Evolutionary conservation across 2,329 filamentous ascomycete genomes (phyloP), one percentile per base, ranked within the genome.

Genomic region (Fusarium falciforme): DNA sequence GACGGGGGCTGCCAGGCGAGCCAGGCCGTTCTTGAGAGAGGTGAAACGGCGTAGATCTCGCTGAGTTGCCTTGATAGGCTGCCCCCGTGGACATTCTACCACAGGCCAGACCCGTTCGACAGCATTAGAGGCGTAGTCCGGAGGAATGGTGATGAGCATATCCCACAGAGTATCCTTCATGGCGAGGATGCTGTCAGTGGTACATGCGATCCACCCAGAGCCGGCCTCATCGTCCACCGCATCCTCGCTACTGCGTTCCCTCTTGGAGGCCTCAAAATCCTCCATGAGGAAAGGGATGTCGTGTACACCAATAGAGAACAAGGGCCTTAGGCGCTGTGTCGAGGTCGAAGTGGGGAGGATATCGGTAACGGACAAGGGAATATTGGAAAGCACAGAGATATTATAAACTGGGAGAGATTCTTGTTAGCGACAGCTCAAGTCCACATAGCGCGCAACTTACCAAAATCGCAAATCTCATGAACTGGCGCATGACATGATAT

Each of bases 251-350:
- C 77, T 79, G 36, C 82, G 79, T 9, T 75, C 70, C n/a, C 80
- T 81, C 79, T 84, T 85, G 57, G 82, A 83, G 3, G 84, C 84
- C 27, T 87, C 84, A n/a, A 87, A 87, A 72, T 93, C 88, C 65
- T 90, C 86, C 75, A 91, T 87, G 6, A 98, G 87, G 66, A 93
- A 91, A 6, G 93, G 90, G 59, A 99, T 98, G 79, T 99, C 96
- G 81, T 98, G 94, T 17, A 99, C 92, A 59, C 96, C 96, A 68
- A 99, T 89, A 61, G 93, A 95, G 84, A 98, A 99, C n/a, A 99
- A 88, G 0, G 96, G 93, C 27, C 92, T 90, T 33, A 96, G 87
- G 67, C 94, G 88, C 69, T 93, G 87, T 1, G 89, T 87, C 29
- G 91, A 87, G 5, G 89, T 87, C 29, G 87, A 87, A 1, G 89